phyloP scores from a whole-genome alignment of 2,329 filamentous ascomycete species.

The Clarireedia hainanense region DNA sequence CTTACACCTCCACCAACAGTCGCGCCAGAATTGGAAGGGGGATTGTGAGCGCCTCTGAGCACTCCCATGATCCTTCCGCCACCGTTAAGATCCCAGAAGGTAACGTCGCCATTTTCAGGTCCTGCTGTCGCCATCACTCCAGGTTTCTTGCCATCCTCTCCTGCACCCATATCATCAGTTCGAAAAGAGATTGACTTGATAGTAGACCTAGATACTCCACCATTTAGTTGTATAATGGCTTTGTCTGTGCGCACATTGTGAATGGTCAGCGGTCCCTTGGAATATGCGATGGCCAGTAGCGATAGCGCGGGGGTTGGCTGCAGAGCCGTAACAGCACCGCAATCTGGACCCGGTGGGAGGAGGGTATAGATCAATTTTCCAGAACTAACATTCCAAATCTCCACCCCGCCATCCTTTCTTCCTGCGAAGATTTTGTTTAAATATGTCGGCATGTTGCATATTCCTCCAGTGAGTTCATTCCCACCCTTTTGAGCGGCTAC shows the following conservation, averaged over 20 bases:
- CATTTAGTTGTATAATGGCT: constrained; percentile 59
- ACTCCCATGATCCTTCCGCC: constrained; percentile 82
- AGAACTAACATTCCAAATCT: constrained; percentile 96
- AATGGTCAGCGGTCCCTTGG: constrained; percentile 68
- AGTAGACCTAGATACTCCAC: constrained; percentile 54
- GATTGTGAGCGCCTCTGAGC: constrained; percentile 80
- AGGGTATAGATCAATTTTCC: constrained; percentile 89
- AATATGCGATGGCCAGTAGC: constrained; percentile 80
- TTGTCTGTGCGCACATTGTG: constrained; percentile 78
- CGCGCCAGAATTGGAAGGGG: constrained; percentile 45
- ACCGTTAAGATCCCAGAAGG: constrained; percentile 91
- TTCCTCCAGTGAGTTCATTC: constrained; percentile 65
- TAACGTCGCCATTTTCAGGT: constrained; percentile 73
- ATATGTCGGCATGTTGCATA: constrained; percentile 88
- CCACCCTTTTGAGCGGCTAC: constrained; percentile 49
- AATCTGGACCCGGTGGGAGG: constrained; percentile 62
- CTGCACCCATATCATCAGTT: constrained; percentile 80
- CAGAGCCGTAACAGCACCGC: constrained; percentile 78
- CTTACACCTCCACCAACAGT: constrained; percentile 70
- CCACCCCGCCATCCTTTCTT: constrained; percentile 77
- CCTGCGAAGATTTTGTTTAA: constrained; percentile 94
- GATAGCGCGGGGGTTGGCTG: constrained; percentile 79
- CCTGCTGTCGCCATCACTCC: constrained; percentile 94
- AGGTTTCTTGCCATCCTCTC: constrained; percentile 73
- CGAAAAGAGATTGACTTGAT: constrained; percentile 84